A percentile compares a stretch with the other conserved stretches of the same genome.
These are phyloP conservation scores for Ensete ventricosum DNA, from an alignment of 176 grass and related monocot genomes.

Conservation along the genomic window DNA sequence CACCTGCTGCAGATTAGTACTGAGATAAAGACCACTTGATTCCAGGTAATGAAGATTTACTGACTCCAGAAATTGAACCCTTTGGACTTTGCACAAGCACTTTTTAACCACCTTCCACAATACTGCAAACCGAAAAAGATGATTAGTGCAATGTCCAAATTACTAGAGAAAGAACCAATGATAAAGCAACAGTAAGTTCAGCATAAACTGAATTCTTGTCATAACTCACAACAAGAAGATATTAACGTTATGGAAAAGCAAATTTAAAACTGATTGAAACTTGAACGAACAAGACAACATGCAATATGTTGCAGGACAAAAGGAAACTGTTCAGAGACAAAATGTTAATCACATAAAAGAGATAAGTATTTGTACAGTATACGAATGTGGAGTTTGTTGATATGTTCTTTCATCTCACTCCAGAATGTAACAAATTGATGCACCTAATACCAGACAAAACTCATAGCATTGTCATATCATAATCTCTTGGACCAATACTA, in stretches of 20 bases:
- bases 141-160: constrained; percentile 36
- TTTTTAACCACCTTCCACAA: constrained; percentile 66
- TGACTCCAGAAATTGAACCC: constrained; percentile 10
- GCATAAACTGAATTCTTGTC: not conserved
- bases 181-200: not conserved
- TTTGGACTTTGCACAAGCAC: constrained; percentile 46
- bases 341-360: not conserved
- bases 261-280: too few relatives aligned
- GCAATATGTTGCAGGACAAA: too few relatives aligned
- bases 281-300: not conserved
- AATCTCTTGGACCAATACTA: too few relatives aligned
- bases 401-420: not conserved
- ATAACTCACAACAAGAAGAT: not conserved
- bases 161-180: not conserved
- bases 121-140: constrained; percentile 73
- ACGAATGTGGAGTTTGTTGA: not conserved
- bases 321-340: too few relatives aligned
- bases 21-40: constrained; percentile 66
- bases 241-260: too few relatives aligned
- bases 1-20: constrained; percentile 59
- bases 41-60: constrained; percentile 20
- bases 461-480: too few relatives aligned
- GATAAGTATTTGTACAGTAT: not conserved
- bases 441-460: not conserved
- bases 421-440: not conserved